A percentile compares a stretch with the other conserved stretches of the same genome.
These are phyloP conservation scores for Zychaea mexicana DNA, from an alignment of 371 early-diverging fungal species.

Conservation along the genomic window DNA sequence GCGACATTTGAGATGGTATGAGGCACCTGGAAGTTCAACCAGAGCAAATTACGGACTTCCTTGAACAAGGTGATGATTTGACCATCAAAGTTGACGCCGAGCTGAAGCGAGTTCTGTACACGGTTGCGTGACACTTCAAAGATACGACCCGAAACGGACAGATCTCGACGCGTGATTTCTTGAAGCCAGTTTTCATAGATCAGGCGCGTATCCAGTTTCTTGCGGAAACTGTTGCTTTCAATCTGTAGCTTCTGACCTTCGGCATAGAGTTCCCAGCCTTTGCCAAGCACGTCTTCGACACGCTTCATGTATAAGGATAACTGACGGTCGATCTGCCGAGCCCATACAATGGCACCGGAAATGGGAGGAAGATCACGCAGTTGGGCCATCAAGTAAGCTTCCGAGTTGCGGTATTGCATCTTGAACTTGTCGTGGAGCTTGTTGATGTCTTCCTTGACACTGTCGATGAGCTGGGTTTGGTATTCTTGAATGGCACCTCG, in stretches of 20 bases:
- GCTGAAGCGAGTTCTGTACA: conserved; percentile 77
- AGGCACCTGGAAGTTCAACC: conserved; percentile 93
- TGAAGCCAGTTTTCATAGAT: conserved; percentile 93
- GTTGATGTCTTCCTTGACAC: conserved; percentile 96
- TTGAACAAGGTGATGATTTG: conserved; percentile 96
- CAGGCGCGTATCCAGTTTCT: conserved; percentile 87
- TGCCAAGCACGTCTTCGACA: conserved; percentile 97
- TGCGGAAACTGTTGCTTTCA: conserved; percentile 91
- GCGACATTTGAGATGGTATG: conserved; percentile 91
- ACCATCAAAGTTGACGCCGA: conserved; percentile 93
- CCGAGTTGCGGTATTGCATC: conserved; percentile 87
- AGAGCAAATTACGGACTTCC: conserved; percentile 94
- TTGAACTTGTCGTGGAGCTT: conserved; percentile 96
- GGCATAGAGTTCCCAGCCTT: conserved; percentile 96
- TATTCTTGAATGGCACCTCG: conserved; percentile 99
- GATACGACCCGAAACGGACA: conserved; percentile 89
- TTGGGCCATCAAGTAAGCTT: conserved; percentile 88
- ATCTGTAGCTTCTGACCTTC: conserved; percentile 94
- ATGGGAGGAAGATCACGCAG: conserved; percentile 94
- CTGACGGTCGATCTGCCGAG: conserved; percentile 97
- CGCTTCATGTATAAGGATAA: conserved; percentile 94
- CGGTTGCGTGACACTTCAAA: conserved; percentile 90
- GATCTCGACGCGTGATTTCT: conserved; percentile 85
- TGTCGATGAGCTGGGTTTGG: conserved; percentile 96
- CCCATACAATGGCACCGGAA: conserved; percentile 97